Percentiles rank a stretch among this genome's conserved stretches.
phyloP scores from a whole-genome alignment of 1,284 basidiomycete genomes.

The Pterulicium gracile region DNA sequence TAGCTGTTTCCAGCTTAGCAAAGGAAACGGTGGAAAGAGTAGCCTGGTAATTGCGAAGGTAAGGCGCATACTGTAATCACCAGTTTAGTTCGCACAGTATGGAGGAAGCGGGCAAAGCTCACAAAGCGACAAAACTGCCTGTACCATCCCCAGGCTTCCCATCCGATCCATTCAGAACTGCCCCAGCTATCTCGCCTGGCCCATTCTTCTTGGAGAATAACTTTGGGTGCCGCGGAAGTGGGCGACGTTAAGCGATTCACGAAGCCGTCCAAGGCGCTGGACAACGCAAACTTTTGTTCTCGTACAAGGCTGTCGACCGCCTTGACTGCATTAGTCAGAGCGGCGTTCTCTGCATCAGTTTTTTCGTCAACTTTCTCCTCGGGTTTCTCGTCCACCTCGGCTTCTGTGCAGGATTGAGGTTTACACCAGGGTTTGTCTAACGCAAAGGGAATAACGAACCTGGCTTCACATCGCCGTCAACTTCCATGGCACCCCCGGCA shows the following conservation, averaged over 20 bases:
- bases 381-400: not conserved
- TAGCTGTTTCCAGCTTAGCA: constrained; percentile 40
- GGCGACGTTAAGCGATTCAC: constrained; percentile 44
- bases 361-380: constrained; percentile 27
- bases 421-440: not conserved
- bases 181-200: constrained; percentile 58
- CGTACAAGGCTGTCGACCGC: constrained; percentile 60
- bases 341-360: constrained; percentile 47
- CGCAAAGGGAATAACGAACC: constrained; percentile 21
- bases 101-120: constrained; percentile 17
- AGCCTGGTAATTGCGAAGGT: constrained; percentile 56
- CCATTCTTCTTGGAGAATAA: constrained; percentile 56
- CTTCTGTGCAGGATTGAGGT: not conserved
- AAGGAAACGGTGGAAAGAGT: constrained; percentile 59
- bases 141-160: constrained; percentile 85
- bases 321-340: constrained; percentile 57
- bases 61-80: constrained; percentile 54
- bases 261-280: constrained; percentile 61
- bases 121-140: constrained; percentile 75
- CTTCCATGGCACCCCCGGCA: constrained; percentile 50
- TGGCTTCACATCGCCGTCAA: constrained; percentile 55
- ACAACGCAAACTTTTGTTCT: constrained; percentile 64
- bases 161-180: constrained; percentile 62
- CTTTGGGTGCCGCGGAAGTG: constrained; percentile 29
- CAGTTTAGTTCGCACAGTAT: constrained; percentile 4